Percentiles rank a stretch among this genome's conserved stretches.
Conservation (phyloP, 768 basidiomycete genomes). For the Pulveroboletus sp. region DNA sequence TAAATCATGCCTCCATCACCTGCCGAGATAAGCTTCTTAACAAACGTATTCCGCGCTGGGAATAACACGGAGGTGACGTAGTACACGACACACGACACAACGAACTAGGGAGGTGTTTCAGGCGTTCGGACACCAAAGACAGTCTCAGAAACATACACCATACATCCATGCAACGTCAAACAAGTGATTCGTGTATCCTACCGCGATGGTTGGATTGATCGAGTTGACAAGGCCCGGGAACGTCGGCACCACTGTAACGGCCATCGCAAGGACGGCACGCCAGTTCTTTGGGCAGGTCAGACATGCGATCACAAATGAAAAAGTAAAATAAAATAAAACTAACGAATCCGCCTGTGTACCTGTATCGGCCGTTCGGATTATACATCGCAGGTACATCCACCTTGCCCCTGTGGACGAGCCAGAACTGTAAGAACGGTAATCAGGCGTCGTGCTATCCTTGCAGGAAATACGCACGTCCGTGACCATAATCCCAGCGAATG, state of each 20-base stretch:
- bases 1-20: conserved; percentile 14
- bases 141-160: conserved; percentile 46
- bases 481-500: conserved; percentile 74
- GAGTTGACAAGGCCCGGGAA: conserved; percentile 74
- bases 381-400: conserved; percentile 87
- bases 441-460: neutral
- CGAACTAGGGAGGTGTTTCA: conserved; percentile 14
- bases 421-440: conserved; percentile 47
- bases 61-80: conserved; percentile 28
- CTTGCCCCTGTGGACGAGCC: conserved; percentile 65
- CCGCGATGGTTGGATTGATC: conserved; percentile 61
- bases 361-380: conserved; percentile 69
- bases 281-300: conserved; percentile 54
- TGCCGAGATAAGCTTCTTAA: conserved; percentile 27
- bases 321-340: neutral
- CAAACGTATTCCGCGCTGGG: conserved; percentile 27
- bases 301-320: neutral
- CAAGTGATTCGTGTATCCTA: conserved; percentile 54
- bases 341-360: conserved; percentile 72
- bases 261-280: conserved; percentile 64
- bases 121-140: neutral
- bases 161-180: conserved; percentile 78
- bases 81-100: conserved; percentile 27
- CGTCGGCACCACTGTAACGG: conserved; percentile 64
- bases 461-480: conserved; percentile 41